Percentiles rank a stretch among this genome's conserved stretches.
These are phyloP conservation scores for Xylariaceae sp. DNA, from an alignment of 2,329 filamentous ascomycete genomes.

Conservation along the genomic window DNA sequence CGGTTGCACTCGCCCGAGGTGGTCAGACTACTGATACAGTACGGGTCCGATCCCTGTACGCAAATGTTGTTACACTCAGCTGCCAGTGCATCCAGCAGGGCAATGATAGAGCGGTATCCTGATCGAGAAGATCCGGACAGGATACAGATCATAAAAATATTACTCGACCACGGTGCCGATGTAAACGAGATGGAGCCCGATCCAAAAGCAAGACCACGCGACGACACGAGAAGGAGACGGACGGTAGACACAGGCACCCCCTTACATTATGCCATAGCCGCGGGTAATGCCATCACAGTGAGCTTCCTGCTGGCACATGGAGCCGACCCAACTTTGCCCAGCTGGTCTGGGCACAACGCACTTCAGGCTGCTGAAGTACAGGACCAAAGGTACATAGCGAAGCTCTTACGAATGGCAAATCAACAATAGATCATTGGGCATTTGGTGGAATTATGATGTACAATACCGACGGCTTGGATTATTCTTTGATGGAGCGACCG, in stretches of 20 bases:
- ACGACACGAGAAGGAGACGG: conserved; percentile 19
- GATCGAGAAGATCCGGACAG: conserved; percentile 19
- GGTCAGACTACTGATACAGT: conserved; percentile 18
- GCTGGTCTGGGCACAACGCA: conserved; percentile 22
- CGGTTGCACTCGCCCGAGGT: conserved; percentile 21
- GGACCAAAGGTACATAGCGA: conserved; percentile 17
- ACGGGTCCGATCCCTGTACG: conserved; percentile 21
- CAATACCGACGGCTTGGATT: too few species aligned
- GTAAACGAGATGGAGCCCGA: conserved; percentile 25
- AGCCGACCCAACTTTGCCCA: conserved; percentile 20
- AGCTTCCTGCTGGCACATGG: conserved; percentile 22
- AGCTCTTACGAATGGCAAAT: conserved; percentile 11
- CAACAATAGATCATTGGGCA: too few species aligned
- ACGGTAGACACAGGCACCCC: conserved; percentile 22
- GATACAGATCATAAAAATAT: conserved; percentile 18
- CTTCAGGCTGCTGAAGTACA: conserved; percentile 20
- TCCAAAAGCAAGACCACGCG: conserved; percentile 21
- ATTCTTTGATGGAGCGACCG: too few species aligned
- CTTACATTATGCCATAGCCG: conserved; percentile 22
- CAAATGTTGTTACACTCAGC: conserved; percentile 21
- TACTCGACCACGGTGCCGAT: conserved; percentile 20
- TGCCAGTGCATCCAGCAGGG: conserved; percentile 17
- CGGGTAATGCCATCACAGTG: conserved; percentile 18
- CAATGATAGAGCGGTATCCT: conserved; percentile 16
- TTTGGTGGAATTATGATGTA: too few species aligned